Conservation (phyloP, 805 yeast genomes). For the Candida bentonensis region DNA sequence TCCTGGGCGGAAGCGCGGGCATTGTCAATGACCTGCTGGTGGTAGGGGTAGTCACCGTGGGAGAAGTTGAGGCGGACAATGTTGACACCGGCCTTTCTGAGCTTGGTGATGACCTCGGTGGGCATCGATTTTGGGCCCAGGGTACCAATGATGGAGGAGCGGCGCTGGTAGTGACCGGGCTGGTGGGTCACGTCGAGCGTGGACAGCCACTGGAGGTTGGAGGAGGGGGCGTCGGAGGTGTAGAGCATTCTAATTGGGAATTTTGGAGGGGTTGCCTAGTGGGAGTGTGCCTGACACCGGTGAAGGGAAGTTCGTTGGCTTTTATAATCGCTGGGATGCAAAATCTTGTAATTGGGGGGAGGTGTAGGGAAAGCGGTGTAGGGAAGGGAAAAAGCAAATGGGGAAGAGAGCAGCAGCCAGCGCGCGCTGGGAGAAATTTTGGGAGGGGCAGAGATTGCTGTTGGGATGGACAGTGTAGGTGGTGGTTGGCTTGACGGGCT, state of each 20-base stretch:
- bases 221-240: constrained; percentile 17
- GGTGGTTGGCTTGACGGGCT: too few relatives aligned
- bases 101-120: constrained; percentile 67
- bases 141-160: constrained; percentile 95
- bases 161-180: constrained; percentile 72
- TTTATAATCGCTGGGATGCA: too few relatives aligned
- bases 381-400: too few relatives aligned
- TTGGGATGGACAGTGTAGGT: too few relatives aligned
- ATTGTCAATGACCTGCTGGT: constrained; percentile 91
- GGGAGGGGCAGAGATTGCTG: too few relatives aligned
- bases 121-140: constrained; percentile 97
- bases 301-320: too few relatives aligned
- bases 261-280: too few relatives aligned
- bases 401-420: too few relatives aligned
- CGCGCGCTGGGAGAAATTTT: too few relatives aligned
- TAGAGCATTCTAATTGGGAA: constrained; percentile 19
- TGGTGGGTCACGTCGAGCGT: constrained; percentile 56
- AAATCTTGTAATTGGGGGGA: too few relatives aligned
- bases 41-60: constrained; percentile 97
- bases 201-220: constrained; percentile 65
- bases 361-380: too few relatives aligned
- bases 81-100: constrained; percentile 95
- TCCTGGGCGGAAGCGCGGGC: constrained; percentile 86
- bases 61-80: constrained; percentile 98
- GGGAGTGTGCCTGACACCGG: too few relatives aligned